Evolutionary conservation across 768 basidiomycete species (phyloP).

Genomic region (Omphalotus guepiniiformis): DNA sequence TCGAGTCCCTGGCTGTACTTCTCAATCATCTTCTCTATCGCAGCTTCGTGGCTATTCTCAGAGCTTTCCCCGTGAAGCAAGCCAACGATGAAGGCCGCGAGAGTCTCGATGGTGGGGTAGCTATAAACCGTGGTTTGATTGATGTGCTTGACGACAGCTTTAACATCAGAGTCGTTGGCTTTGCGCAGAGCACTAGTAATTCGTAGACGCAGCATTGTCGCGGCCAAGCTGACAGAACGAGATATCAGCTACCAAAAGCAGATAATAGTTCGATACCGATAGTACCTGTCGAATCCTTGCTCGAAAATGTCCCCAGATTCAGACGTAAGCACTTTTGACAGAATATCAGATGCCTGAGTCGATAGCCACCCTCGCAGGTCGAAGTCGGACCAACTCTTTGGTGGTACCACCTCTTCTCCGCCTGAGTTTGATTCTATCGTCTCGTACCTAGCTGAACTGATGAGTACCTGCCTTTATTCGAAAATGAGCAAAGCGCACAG

Average conservation of each 20-base stretch:
- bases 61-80: background rate
- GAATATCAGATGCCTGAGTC: background rate
- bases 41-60: constrained; percentile 11
- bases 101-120: constrained; percentile 20
- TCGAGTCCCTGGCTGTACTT: constrained; percentile 25
- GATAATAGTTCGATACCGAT: background rate
- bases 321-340: background rate
- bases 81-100: constrained; percentile 17
- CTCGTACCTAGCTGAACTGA: background rate
- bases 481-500: constrained; percentile 27
- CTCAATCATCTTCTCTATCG: constrained; percentile 34
- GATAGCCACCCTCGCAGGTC: background rate
- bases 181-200: constrained; percentile 29
- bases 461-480: background rate
- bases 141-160: constrained; percentile 14
- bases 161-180: constrained; percentile 12
- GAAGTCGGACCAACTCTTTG: background rate
- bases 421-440: background rate
- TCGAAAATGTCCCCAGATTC: background rate
- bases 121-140: constrained; percentile 19
- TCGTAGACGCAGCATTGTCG: constrained; percentile 29
- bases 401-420: background rate
- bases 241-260: constrained; percentile 14
- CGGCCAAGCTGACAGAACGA: constrained; percentile 16
- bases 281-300: constrained; percentile 11